These are phyloP conservation scores for Magnolia officinalis DNA, from an alignment of 164 flowering plant species.

Conservation along the genomic window DNA sequence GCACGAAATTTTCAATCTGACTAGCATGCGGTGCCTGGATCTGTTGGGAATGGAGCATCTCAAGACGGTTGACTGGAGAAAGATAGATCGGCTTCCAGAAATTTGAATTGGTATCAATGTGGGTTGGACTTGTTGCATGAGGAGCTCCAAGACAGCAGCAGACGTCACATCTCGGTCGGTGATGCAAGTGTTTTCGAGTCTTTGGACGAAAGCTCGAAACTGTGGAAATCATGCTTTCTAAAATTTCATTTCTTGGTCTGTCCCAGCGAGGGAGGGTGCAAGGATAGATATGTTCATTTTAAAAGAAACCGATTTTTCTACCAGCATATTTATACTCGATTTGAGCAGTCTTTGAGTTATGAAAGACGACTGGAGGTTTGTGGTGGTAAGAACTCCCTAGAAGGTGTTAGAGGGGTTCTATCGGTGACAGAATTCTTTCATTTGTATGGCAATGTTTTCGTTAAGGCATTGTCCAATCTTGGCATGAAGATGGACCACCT, in stretches of 20 bases:
- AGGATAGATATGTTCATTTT: not conserved
- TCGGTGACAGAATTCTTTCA: not conserved
- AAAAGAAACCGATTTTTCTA: not conserved
- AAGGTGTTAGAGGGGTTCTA: not conserved
- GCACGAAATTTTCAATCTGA: not conserved
- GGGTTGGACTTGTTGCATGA: no score
- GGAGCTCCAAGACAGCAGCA: not conserved
- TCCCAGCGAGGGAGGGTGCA: not conserved
- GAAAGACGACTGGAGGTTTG: not conserved
- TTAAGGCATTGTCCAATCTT: not conserved
- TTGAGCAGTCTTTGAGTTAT: not conserved
- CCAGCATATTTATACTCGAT: not conserved
- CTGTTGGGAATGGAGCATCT: not conserved
- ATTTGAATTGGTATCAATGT: no score
- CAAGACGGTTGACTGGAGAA: no score
- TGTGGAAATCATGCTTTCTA: not conserved
- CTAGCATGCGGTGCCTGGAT: not conserved
- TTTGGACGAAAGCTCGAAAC: not conserved
- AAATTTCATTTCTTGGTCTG: not conserved
- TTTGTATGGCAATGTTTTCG: not conserved
- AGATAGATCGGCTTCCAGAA: no score
- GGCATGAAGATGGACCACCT: not conserved
- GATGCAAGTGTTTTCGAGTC: not conserved
- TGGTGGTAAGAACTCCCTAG: not conserved
- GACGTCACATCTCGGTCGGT: not conserved